A percentile compares a stretch with the other conserved stretches of the same genome.
phyloP scores from a whole-genome alignment of 179 eudicot genomes.

The Silene vulgaris region DNA sequence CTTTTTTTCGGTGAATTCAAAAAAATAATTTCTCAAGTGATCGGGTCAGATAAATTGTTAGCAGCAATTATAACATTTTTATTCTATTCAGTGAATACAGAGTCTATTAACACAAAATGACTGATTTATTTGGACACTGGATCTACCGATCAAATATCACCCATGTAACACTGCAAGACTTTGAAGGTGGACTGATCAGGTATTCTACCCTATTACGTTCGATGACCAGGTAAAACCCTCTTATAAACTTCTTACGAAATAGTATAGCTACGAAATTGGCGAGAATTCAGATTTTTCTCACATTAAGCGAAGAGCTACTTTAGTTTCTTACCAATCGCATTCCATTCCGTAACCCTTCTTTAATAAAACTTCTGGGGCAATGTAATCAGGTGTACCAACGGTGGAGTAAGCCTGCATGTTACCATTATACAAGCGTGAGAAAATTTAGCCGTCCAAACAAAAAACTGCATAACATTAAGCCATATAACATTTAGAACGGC shows the following conservation, averaged over 20 bases:
- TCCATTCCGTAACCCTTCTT: slow-evolving; percentile 93
- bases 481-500: slow-evolving; percentile 3
- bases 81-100: neutral
- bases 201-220: neutral
- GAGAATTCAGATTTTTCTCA: neutral
- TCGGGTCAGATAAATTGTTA: too few species aligned
- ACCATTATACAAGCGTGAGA: slow-evolving; percentile 16
- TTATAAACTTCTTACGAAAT: neutral
- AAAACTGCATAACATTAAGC: neutral
- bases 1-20: too few species aligned
- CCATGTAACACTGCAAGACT: neutral
- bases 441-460: neutral
- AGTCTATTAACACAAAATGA: neutral
- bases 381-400: slow-evolving; percentile 93
- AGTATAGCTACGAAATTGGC: neutral
- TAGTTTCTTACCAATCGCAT: slow-evolving; percentile 82
- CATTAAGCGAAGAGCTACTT: neutral
- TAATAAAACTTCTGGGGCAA: slow-evolving; percentile 85
- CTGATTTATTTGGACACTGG: neutral
- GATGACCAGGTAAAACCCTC: neutral
- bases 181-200: neutral
- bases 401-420: slow-evolving; percentile 78
- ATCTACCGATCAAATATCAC: neutral
- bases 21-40: too few species aligned
- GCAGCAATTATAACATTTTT: neutral